A percentile compares a stretch with the other conserved stretches of the same genome.
Conservation (phyloP, 805 yeast genomes). For the Hanseniaspora lindneri region DNA sequence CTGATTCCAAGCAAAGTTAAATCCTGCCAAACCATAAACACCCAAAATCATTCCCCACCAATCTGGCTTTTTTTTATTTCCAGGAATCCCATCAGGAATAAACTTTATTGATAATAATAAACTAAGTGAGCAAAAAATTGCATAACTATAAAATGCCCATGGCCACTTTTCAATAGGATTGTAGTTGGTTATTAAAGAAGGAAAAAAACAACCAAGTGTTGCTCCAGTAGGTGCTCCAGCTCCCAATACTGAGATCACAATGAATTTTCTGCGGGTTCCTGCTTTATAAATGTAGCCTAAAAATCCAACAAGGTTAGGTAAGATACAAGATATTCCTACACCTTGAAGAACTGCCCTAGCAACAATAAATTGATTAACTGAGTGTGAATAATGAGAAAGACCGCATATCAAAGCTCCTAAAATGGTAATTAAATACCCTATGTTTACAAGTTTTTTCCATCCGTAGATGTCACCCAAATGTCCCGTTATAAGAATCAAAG, state of each 20-base stretch:
- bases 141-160: conserved; percentile 26
- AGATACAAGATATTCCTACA: conserved; percentile 45
- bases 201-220: conserved; percentile 31
- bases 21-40: conserved; percentile 40
- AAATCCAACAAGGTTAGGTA: conserved; percentile 52
- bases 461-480: conserved; percentile 65
- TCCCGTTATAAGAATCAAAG: conserved; percentile 58
- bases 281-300: conserved; percentile 36
- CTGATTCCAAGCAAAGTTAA: conserved; percentile 64
- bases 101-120: conserved; percentile 19
- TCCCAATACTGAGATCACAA: conserved; percentile 44
- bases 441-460: conserved; percentile 39
- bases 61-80: conserved; percentile 31
- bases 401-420: conserved; percentile 55
- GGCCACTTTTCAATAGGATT: conserved; percentile 21
- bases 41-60: conserved; percentile 21
- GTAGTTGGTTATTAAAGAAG: conserved; percentile 1
- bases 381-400: conserved; percentile 38
- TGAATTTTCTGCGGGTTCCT: conserved; percentile 36
- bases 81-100: conserved; percentile 16
- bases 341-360: conserved; percentile 48
- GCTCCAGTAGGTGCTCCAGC: conserved; percentile 56
- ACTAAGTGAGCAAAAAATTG: conserved; percentile 20
- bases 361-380: conserved; percentile 39
- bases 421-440: conserved; percentile 45